These are phyloP conservation scores for Gamarada debralockiae DNA, from an alignment of 495 filamentous ascomycete species.

Conservation along the genomic window DNA sequence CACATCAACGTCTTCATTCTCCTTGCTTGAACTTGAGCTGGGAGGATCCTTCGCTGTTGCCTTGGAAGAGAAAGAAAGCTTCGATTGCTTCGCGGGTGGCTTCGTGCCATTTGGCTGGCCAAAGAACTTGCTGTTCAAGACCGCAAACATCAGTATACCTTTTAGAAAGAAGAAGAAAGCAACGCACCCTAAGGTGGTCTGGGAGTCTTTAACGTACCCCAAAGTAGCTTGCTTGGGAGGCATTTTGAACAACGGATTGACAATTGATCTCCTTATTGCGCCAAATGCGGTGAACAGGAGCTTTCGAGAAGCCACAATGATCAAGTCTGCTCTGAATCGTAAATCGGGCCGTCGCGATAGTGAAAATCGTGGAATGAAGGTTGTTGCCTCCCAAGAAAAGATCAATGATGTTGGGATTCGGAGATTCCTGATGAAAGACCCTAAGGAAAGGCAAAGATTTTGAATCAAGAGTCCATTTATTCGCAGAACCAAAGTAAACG, in stretches of 20 bases:
- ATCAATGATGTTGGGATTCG: background rate
- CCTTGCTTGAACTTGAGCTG: slow-evolving; percentile 3
- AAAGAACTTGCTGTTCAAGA: slow-evolving; percentile 64
- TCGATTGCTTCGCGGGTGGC: slow-evolving; percentile 66
- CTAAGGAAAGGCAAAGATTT: background rate
- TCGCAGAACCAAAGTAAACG: background rate
- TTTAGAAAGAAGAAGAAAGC: background rate
- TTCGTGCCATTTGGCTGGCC: slow-evolving; percentile 49
- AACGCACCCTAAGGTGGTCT: slow-evolving; percentile 82
- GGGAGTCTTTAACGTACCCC: slow-evolving; percentile 83
- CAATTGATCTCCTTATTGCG: slow-evolving; percentile 1
- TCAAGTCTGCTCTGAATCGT: too few species aligned
- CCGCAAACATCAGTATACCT: slow-evolving; percentile 10
- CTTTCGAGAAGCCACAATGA: slow-evolving; percentile 24
- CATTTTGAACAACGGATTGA: slow-evolving; percentile 32
- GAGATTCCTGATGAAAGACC: background rate
- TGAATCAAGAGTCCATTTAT: background rate
- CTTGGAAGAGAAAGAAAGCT: slow-evolving; percentile 60
- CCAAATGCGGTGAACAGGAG: background rate
- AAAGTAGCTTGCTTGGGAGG: slow-evolving; percentile 79
- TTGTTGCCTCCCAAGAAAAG: too few species aligned
- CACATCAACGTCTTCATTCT: slow-evolving; percentile 24
- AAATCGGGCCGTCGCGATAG: too few species aligned
- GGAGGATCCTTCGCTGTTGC: slow-evolving; percentile 18
- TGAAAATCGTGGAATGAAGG: too few species aligned